phyloP scores from a whole-genome alignment of 2,329 filamentous ascomycete genomes.

The Pyricularia sp. region DNA sequence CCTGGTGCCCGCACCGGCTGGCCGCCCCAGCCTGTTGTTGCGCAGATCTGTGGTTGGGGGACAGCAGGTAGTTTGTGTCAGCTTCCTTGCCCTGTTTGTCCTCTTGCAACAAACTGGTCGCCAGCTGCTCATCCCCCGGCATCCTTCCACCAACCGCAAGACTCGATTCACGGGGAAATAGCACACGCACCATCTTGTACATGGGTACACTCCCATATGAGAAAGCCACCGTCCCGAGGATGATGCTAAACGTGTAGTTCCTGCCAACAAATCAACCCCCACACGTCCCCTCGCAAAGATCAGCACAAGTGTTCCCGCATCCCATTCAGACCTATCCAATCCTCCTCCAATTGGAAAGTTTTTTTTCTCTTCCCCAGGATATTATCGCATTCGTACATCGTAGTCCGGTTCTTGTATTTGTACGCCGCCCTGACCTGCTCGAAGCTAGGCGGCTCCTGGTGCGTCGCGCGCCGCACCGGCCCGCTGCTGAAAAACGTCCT shows the following conservation, averaged over 20 bases:
- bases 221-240: conserved; percentile 69
- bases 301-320: not conserved
- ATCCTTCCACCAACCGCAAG: not conserved
- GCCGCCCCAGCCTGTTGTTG: conserved; percentile 84
- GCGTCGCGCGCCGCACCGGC: conserved; percentile 16
- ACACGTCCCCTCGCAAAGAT: not conserved
- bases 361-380: not conserved
- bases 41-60: conserved; percentile 53
- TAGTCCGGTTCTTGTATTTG: conserved; percentile 57
- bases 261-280: conserved; percentile 27
- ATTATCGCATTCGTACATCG: conserved; percentile 35
- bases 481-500: conserved; percentile 15
- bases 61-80: too few relatives aligned
- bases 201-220: conserved; percentile 78
- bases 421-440: conserved; percentile 56
- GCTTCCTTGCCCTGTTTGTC: too few relatives aligned
- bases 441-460: conserved; percentile 41
- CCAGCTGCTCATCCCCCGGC: too few relatives aligned
- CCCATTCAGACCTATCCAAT: not conserved
- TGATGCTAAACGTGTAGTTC: conserved; percentile 63
- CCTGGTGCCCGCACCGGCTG: conserved; percentile 68
- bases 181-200: conserved; percentile 67
- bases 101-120: too few relatives aligned
- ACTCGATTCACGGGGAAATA: not conserved
- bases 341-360: not conserved